phyloP scores from a whole-genome alignment of 345 rosid genomes.

The Eucalyptus curtisii region DNA sequence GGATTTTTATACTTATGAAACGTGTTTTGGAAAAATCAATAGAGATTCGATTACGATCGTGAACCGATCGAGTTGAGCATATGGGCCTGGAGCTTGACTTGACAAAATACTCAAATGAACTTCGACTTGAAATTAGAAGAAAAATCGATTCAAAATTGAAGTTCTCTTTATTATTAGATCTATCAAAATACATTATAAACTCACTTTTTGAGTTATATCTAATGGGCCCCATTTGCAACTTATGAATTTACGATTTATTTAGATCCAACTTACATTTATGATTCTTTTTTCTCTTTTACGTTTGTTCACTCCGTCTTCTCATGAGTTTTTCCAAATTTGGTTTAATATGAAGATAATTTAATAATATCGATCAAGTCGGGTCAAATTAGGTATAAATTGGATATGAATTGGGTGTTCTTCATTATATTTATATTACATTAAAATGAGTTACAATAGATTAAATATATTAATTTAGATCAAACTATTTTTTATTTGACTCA shows the following conservation, averaged over 20 bases:
- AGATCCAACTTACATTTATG: not conserved
- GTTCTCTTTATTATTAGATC: rapidly evolving
- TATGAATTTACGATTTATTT: rapidly evolving
- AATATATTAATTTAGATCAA: rapidly evolving
- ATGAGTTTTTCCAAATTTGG: rapidly evolving
- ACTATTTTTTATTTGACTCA: too few relatives aligned
- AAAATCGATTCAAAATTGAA: rapidly evolving
- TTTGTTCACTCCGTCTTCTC: rapidly evolving
- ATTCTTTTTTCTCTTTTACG: rapidly evolving
- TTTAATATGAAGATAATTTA: too few relatives aligned
- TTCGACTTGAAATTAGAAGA: not conserved
- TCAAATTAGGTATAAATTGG: too few relatives aligned
- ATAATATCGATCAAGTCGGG: too few relatives aligned
- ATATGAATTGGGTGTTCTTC: rapidly evolving
- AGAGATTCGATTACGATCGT: not conserved
- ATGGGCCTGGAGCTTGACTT: not conserved
- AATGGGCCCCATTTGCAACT: rapidly evolving
- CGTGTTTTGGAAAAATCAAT: not conserved
- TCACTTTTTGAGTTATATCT: too few relatives aligned
- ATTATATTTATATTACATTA: too few relatives aligned
- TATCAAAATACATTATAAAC: rapidly evolving
- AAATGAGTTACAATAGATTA: too few relatives aligned
- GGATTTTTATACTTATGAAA: not conserved
- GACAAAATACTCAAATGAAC: not conserved
- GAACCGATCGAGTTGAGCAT: not conserved